Base-by-base conservation (phyloP, 1,284 basidiomycete species). In the Rhizoctonia solani region DNA sequence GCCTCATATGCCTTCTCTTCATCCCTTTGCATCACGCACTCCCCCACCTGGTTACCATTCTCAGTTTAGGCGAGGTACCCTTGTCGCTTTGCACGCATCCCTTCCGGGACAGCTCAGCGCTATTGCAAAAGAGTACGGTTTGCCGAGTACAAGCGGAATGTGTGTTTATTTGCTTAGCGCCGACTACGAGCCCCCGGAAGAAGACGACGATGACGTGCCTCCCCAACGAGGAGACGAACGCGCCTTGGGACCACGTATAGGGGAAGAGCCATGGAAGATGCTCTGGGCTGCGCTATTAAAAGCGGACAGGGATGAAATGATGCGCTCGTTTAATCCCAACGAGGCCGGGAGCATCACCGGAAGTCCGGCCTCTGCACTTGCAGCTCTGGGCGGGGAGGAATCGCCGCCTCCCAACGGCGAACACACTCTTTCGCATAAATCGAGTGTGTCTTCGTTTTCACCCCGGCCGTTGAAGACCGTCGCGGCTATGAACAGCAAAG, bases 41-140 rank as follows among this genome's bases (percentile, higher is more conserved):
- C 84, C 88, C 1, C 86, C 87, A 16, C 56, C 56, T 5, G 88
- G 88, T n/a, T 90, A 90, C 73, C 88, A 90, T 69, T 80, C 82
- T 11, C 88, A 90, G 61, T 90, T 90, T 71, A 81, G 83, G n/a
- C 83, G 90, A 39, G 90, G 90, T 13, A 85, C 85, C 21, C 81
- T 92, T 16, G 84, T 92, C 4, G 86, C 90, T 1, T 80, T 93
- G 0, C 83, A 90, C 73, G 79, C 89, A 9, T 88, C 85, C 0
- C 77, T 92, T 3, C 86, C 89, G 66, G 81, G 85, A 1, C 90
- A 92, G 73, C 78, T 92, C 4, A 78, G 79, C 46, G 88, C 89
- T n/a, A 92, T 92, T 59, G 89, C 92, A n/a, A 87, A 87, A 74
- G 92, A 94, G 76, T 94, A 93, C 74, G 88, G 88, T 8, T 80